A percentile compares a stretch with the other conserved stretches of the same genome.
Conservation (phyloP, 768 basidiomycete species). For the Collybia mongolica region DNA sequence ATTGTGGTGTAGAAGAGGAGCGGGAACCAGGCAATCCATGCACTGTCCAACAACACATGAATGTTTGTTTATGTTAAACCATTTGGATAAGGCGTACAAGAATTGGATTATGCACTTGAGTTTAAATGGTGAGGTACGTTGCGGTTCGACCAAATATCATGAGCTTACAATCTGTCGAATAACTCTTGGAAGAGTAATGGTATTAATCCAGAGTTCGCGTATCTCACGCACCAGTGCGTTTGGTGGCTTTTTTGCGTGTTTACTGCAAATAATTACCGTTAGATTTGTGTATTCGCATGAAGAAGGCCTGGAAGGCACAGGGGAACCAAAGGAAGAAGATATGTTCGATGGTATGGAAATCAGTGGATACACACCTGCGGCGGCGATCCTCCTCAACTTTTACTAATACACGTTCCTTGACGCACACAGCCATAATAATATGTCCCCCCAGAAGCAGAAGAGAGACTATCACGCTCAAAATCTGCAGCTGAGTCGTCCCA, state of each 20-base stretch:
- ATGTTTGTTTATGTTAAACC: neutral
- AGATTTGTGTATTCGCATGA: too few species aligned
- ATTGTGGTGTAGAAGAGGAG: conserved; percentile 85
- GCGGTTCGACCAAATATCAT: too few species aligned
- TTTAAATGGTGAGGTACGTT: too few species aligned
- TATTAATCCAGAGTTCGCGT: conserved; percentile 68
- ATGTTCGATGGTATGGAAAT: too few species aligned
- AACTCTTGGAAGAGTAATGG: conserved; percentile 63
- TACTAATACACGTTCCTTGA: conserved; percentile 76
- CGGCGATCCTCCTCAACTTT: conserved; percentile 16
- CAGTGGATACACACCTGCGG: neutral
- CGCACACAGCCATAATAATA: conserved; percentile 51
- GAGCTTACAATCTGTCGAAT: conserved; percentile 50
- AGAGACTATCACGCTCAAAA: conserved; percentile 74
- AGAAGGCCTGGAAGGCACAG: too few species aligned
- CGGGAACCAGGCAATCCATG: conserved; percentile 93
- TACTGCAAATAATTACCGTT: neutral
- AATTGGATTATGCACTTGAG: too few species aligned
- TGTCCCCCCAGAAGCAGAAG: conserved; percentile 68
- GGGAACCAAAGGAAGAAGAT: neutral
- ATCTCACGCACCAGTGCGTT: conserved; percentile 44
- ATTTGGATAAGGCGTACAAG: too few species aligned
- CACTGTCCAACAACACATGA: conserved; percentile 12
- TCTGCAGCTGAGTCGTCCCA: conserved; percentile 78
- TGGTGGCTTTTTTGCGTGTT: conserved; percentile 19